Evolutionary conservation across 2,329 filamentous ascomycete genomes (phyloP).

Genomic region (Claviceps sp.): DNA sequence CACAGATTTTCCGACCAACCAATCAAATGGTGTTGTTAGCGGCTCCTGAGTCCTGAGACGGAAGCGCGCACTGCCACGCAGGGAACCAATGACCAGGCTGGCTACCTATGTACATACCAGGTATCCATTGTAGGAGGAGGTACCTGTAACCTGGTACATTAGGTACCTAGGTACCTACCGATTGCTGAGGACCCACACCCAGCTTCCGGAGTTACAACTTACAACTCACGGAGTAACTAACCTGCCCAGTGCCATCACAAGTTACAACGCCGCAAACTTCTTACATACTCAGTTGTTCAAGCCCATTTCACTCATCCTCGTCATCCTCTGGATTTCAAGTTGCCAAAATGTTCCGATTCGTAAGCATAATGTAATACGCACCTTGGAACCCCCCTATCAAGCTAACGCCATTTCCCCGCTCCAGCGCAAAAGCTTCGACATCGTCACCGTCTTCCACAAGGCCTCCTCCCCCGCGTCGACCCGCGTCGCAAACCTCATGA

Average conservation of each 20-base stretch:
- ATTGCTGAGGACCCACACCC: background rate
- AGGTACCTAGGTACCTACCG: background rate
- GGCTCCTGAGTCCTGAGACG: background rate
- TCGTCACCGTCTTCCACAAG: conserved; percentile 93
- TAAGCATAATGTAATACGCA: conserved; percentile 3
- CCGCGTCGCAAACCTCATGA: conserved; percentile 62
- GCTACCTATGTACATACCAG: background rate
- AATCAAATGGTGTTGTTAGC: background rate
- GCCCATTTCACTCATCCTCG: background rate
- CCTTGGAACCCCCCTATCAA: background rate
- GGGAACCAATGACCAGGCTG: background rate
- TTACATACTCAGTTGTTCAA: background rate
- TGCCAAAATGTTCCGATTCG: conserved; percentile 13
- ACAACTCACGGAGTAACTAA: background rate
- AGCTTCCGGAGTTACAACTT: background rate
- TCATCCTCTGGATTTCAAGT: background rate
- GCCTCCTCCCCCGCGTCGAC: conserved; percentile 58
- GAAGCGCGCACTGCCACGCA: background rate
- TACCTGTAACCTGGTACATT: background rate
- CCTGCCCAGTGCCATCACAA: too few relatives aligned
- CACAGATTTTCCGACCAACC: background rate
- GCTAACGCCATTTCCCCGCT: background rate
- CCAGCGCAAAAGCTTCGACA: conserved; percentile 70
- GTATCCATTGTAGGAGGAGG: too few relatives aligned
- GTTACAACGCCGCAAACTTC: background rate